Base-by-base conservation (phyloP, 179 eudicot species). In the Nepenthes alata region DNA sequence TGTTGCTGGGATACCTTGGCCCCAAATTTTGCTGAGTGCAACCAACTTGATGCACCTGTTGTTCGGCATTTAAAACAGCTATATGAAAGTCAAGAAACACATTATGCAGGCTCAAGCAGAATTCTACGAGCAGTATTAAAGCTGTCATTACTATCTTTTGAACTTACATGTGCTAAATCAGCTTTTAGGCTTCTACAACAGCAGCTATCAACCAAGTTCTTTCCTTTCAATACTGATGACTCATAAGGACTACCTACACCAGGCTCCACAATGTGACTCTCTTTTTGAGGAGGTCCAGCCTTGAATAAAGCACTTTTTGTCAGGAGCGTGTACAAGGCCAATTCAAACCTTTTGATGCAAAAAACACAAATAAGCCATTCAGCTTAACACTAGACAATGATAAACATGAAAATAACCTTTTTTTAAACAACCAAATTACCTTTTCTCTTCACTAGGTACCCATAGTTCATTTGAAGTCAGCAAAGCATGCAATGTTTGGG, bases 381-480 rank as follows among this genome's bases (percentile, higher is more conserved):
- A 66, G 41, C 37, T 13, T 35, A 37, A 60, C 48, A 63, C 48
- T 16, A 35, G 62, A 39, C 50, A 59, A 53, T 54, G 6, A 55
- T 64, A 8, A 37, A 34, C 63, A 57, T 60, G 44, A 12, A 12
- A 63, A 58, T 38, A 39, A 64, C 45, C 35, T 25, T 25, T 58
- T 3, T 7, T 44, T 13, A 39, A 7, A 13, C 14, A 34, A 61
- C 14, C 52, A 63, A 50, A 60, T 73, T 78, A 93, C 98, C 98
- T 76, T 75, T 85, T 90, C 81, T 93, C 97, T 82, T 93, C 98
- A 74, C 86, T 85, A 49, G 89, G 93, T 60, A 90, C 81, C 98
- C 98, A 93, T 65, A 93, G 71, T 64, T 85, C 87, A 82, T 93
- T 85, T 50, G 98, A 93, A 58, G 95, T 90, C 61, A 93, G 80